phyloP scores from a whole-genome alignment of 495 filamentous ascomycete species.

The Penicillium paxilli region DNA sequence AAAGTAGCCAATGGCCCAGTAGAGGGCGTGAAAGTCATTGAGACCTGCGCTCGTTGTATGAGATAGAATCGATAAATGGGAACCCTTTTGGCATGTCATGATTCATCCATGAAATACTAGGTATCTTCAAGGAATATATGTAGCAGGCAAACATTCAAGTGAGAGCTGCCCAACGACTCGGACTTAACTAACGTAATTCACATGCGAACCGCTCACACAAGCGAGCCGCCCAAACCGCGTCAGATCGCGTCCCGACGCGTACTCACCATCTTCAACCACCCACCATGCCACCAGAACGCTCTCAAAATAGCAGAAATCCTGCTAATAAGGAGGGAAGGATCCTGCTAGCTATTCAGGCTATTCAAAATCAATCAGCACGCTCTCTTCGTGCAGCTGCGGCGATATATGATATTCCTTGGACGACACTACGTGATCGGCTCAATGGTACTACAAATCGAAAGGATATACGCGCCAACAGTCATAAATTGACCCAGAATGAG shows the following conservation, averaged over 20 bases:
- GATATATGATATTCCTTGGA: background rate
- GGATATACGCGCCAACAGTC: background rate
- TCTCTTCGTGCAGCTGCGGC: background rate
- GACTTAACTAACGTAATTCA: too few species aligned
- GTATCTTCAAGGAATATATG: too few species aligned
- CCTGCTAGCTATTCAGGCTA: slow-evolving; percentile 5
- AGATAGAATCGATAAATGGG: too few species aligned
- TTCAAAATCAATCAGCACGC: background rate
- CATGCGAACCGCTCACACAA: too few species aligned
- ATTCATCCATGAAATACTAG: too few species aligned
- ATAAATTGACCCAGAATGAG: slow-evolving; percentile 6
- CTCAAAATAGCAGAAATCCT: background rate
- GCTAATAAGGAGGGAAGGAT: background rate
- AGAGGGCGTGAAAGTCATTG: background rate
- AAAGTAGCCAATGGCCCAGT: slow-evolving; percentile 3
- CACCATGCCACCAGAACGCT: slow-evolving; percentile 6
- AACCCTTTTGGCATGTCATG: too few species aligned
- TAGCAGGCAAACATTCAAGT: too few species aligned
- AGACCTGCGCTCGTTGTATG: too few species aligned
- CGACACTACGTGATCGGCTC: background rate
- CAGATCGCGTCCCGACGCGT: background rate
- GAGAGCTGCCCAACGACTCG: too few species aligned
- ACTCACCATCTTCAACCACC: background rate
- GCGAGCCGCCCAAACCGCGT: too few species aligned
- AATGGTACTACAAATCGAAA: background rate